phyloP scores from a whole-genome alignment of 164 flowering plant species.

The Vitis labrusca region DNA sequence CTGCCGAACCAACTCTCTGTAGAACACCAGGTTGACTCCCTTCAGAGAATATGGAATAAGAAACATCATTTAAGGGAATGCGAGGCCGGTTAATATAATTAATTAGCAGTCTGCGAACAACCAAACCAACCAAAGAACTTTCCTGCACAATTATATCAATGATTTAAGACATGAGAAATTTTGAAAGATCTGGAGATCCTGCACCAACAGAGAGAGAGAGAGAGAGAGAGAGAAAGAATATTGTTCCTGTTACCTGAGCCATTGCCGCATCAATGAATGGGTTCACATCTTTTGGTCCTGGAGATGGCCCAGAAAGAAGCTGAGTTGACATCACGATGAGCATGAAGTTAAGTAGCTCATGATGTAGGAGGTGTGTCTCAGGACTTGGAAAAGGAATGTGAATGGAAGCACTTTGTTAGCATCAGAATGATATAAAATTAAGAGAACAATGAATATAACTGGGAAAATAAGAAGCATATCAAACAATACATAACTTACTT shows the following conservation, averaged over 20 bases:
- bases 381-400: conserved; percentile 43
- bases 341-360: conserved; percentile 87
- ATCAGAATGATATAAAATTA: conserved; percentile 19
- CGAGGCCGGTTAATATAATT: conserved; percentile 64
- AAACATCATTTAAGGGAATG: conserved; percentile 41
- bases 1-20: conserved; percentile 90
- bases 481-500: conserved; percentile 49
- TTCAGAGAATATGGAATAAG: conserved; percentile 57
- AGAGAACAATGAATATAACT: conserved; percentile 6
- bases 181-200: background rate
- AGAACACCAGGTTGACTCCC: conserved; percentile 72
- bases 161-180: background rate
- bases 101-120: conserved; percentile 63
- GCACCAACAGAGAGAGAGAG: background rate
- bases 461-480: conserved; percentile 1
- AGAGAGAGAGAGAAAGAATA: no score
- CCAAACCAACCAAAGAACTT: conserved; percentile 54
- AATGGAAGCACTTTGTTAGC: no score
- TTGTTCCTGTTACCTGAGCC: conserved; percentile 58
- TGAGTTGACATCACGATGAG: conserved; percentile 93
- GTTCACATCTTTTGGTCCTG: conserved; percentile 77
- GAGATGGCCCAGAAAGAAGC: conserved; percentile 86
- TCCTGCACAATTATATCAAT: conserved; percentile 51
- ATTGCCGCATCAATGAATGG: conserved; percentile 91
- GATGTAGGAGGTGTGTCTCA: conserved; percentile 68